Base-by-base conservation (phyloP, 2,329 filamentous ascomycete genomes). In the Aspergillus neotritici region DNA sequence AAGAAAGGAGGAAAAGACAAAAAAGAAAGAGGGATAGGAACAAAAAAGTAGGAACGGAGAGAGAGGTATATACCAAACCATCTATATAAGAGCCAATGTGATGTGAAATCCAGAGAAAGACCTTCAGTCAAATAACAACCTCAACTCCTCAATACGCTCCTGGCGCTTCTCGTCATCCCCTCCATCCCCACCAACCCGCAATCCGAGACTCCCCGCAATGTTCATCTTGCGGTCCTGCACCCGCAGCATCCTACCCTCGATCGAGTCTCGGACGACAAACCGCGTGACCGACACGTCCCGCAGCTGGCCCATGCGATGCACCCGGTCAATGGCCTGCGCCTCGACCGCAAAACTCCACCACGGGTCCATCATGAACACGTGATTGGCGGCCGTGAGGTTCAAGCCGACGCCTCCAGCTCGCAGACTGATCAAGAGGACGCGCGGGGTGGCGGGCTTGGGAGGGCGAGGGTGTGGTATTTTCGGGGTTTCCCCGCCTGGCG, bases 271-370 rank as follows among this genome's bases (percentile, higher is more conserved):
- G 1, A 94, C 86, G 45, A 98, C 85, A 60, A 97, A 97, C 21
- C 93, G 75, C 54, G 84, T 84, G 0, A 98, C 90, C 43, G 82
- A 80, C 2, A 98, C 93, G 57, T 91, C 86, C 12, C 82, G 78
- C 38, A 86, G 82, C 65, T 98, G 93, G 0, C 93, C 93, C 87
- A 98, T 96, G 7, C 93, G 82, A 71, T 98, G 93, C 29, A 98
- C 89, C 1, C 93, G 87, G 70, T 98, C 93, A 59, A 98, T 97
- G 7, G 93, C 93, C 67, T 98, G 93, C 4, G 90, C 88, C 68
- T 98, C 93, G 10, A 97, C 84, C 0, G 93, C 90, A 66, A 91
- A 98, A 61, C 87, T 94, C 93, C 93, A 98, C 93, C 93, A 98
- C 0, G 93, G 93, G 66, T 98, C 93, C 93, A 98, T 97, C 86